A percentile compares a stretch with the other conserved stretches of the same genome.
phyloP scores from a whole-genome alignment of 2,329 filamentous ascomycete genomes.

The Cytospora leucostoma region DNA sequence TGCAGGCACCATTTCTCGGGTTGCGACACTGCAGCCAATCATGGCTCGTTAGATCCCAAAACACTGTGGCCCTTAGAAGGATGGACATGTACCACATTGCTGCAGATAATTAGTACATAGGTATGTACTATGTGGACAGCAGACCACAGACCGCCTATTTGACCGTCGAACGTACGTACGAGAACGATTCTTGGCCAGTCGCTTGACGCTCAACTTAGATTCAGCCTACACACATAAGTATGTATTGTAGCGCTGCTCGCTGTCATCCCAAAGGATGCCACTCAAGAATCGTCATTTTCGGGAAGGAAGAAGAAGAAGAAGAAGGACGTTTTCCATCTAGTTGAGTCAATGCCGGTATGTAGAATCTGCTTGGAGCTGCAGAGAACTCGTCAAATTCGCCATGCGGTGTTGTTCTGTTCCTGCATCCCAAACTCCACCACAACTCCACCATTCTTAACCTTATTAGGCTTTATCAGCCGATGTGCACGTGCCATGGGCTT shows the following conservation, averaged over 20 bases:
- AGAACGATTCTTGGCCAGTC: background rate
- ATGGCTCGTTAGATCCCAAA: too few relatives aligned
- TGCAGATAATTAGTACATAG: background rate
- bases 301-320: too few relatives aligned
- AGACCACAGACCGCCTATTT: background rate
- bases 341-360: background rate
- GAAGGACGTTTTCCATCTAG: too few relatives aligned
- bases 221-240: too few relatives aligned
- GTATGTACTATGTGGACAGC: background rate
- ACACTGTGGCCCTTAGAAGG: too few relatives aligned
- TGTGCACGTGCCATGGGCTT: constrained; percentile 11
- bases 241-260: too few relatives aligned
- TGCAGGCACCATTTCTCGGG: constrained; percentile 29
- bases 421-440: constrained; percentile 7
- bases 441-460: background rate
- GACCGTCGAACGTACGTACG: background rate
- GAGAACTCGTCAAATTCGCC: background rate
- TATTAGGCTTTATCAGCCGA: background rate
- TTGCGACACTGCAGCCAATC: constrained; percentile 9
- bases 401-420: constrained; percentile 10
- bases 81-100: background rate
- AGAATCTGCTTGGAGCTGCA: background rate
- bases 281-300: too few relatives aligned
- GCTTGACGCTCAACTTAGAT: background rate
- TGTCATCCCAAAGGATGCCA: too few relatives aligned